These are phyloP conservation scores for Tricholomella constricta DNA, from an alignment of 768 basidiomycete genomes.

Conservation along the genomic window DNA sequence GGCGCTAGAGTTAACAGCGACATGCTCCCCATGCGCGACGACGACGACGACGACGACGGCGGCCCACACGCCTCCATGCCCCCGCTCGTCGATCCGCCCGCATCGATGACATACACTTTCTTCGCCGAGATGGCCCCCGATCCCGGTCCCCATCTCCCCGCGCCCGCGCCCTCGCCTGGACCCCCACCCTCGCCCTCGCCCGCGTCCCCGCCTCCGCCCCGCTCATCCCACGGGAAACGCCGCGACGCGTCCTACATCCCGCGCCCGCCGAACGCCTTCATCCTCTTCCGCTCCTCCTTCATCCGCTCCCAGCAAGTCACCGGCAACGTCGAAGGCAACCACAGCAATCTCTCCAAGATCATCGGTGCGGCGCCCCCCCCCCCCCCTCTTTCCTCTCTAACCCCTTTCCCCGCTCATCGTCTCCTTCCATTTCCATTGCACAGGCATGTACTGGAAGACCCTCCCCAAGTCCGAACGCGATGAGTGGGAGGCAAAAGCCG, in stretches of 20 bases:
- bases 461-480: constrained; percentile 68
- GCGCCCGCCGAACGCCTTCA: constrained; percentile 84
- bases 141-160: background rate
- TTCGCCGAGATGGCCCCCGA: constrained; percentile 9
- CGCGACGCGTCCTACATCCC: constrained; percentile 77
- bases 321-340: constrained; percentile 77
- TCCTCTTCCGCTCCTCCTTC: constrained; percentile 80
- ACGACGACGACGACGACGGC: no score
- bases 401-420: no score
- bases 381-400: background rate
- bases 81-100: constrained; percentile 3
- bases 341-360: constrained; percentile 79
- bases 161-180: background rate
- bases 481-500: constrained; percentile 75
- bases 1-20: no score
- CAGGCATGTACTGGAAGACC: constrained; percentile 76
- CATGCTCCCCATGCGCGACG: no score
- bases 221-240: constrained; percentile 59
- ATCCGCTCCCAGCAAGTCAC: constrained; percentile 74
- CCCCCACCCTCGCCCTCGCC: constrained; percentile 22
- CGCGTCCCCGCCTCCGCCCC: constrained; percentile 4
- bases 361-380: constrained; percentile 53
- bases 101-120: constrained; percentile 8
- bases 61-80: no score
- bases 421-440: no score